phyloP scores from a whole-genome alignment of 1,284 basidiomycete genomes.

The Rhodotorula sp. region DNA sequence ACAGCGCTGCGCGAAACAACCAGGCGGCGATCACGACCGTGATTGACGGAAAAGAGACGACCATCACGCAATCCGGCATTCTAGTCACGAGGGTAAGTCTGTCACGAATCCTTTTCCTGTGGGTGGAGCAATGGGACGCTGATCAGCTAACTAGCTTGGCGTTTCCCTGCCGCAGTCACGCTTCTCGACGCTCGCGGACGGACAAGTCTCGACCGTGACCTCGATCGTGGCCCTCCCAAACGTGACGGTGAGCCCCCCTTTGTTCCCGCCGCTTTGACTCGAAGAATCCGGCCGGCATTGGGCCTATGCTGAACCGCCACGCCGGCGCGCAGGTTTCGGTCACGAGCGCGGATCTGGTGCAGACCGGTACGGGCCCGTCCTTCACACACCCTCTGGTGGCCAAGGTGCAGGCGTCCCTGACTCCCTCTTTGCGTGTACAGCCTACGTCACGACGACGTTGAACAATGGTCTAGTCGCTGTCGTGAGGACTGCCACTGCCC shows the following conservation, averaged over 20 bases:
- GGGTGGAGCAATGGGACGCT: too few species aligned
- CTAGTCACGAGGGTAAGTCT: not conserved
- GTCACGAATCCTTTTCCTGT: too few species aligned
- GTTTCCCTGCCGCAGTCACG: too few species aligned
- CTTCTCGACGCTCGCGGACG: conserved; percentile 10
- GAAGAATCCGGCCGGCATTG: too few species aligned
- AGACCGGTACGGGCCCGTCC: not conserved
- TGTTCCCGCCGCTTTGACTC: too few species aligned
- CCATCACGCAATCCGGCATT: not conserved
- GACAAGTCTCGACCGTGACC: conserved; percentile 4
- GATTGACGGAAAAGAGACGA: not conserved
- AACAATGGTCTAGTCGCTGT: conserved; percentile 11
- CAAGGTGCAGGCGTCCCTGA: not conserved
- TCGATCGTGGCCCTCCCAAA: conserved; percentile 12
- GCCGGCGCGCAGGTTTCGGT: not conserved
- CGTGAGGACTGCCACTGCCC: not conserved
- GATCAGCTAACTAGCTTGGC: too few species aligned
- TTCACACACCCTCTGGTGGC: not conserved
- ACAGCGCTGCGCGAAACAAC: not conserved
- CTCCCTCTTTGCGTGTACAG: not conserved
- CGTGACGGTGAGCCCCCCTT: conserved; percentile 9
- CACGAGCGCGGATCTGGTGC: not conserved
- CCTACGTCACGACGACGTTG: conserved; percentile 15
- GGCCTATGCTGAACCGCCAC: too few species aligned
- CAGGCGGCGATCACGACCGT: conserved; percentile 3